phyloP scores from a whole-genome alignment of 495 filamentous ascomycete genomes.

The Polyplosphaeria fusca region DNA sequence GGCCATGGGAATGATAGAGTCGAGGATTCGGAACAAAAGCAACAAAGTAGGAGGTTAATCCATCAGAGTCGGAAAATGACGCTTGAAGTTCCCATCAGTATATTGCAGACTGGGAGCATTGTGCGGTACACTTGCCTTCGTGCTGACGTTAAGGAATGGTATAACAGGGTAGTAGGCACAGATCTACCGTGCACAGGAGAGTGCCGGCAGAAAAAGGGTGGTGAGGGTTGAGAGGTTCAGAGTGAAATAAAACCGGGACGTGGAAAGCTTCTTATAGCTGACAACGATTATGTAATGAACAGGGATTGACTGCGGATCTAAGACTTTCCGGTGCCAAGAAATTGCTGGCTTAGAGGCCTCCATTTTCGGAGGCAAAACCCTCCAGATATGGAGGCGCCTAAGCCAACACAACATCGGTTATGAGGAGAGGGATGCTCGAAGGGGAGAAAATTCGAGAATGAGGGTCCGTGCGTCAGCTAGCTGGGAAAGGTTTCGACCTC shows the following conservation, averaged over 20 bases:
- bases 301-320: not conserved
- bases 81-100: slow-evolving; percentile 1
- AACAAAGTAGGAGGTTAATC: slow-evolving; percentile 7
- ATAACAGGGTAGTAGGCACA: not conserved
- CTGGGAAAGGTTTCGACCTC: not conserved
- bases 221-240: not conserved
- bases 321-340: slow-evolving; percentile 4
- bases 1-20: slow-evolving; percentile 1
- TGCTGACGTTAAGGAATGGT: not conserved
- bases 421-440: not conserved
- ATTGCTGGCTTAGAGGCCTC: slow-evolving; percentile 11
- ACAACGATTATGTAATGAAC: not conserved
- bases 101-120: slow-evolving; percentile 1
- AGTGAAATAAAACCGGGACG: not conserved
- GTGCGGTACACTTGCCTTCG: slow-evolving; percentile 4
- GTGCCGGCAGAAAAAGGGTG: not conserved
- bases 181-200: not conserved
- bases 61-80: slow-evolving; percentile 3
- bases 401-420: slow-evolving; percentile 6
- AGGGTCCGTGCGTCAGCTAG: not conserved
- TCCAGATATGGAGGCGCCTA: slow-evolving; percentile 5
- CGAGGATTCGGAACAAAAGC: slow-evolving; percentile 1
- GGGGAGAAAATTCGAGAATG: not conserved
- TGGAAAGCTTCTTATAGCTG: not conserved
- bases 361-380: slow-evolving; percentile 6